Evolutionary conservation across 2,329 filamentous ascomycete genomes (phyloP).

Genomic region (Chrysoporthe austroafricana): DNA sequence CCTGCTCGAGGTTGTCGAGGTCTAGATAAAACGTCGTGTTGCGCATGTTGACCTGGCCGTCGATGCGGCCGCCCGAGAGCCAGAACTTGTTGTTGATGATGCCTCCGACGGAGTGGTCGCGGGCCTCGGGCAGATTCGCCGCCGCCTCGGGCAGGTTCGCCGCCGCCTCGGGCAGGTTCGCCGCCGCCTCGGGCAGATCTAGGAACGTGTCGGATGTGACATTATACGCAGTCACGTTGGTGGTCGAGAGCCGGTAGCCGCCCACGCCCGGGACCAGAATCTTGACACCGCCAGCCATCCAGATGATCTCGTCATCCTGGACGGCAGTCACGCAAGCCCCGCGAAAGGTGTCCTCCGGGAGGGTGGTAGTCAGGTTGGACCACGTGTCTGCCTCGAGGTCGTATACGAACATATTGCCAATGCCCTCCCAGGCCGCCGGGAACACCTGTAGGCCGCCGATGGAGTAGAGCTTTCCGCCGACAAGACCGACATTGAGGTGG

Average conservation of each 20-base stretch:
- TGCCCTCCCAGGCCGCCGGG: conserved; percentile 35
- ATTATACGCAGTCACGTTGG: conserved; percentile 39
- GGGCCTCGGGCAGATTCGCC: conserved; percentile 37
- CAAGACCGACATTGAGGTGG: conserved; percentile 43
- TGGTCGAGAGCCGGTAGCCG: conserved; percentile 35
- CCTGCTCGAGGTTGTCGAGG: conserved; percentile 32
- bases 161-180: conserved; percentile 39
- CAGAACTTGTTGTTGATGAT: conserved; percentile 41
- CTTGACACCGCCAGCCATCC: conserved; percentile 44
- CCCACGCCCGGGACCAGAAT: conserved; percentile 28
- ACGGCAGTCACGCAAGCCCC: conserved; percentile 42
- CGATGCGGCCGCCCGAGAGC: conserved; percentile 41
- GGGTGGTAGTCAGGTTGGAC: conserved; percentile 32
- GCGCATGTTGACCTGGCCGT: conserved; percentile 37
- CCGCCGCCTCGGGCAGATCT: conserved; percentile 33
- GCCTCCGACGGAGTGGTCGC: conserved; percentile 40
- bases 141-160: conserved; percentile 36
- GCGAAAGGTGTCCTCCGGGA: conserved; percentile 36
- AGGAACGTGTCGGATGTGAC: conserved; percentile 35
- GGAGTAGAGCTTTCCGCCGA: conserved; percentile 43
- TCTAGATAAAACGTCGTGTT: conserved; percentile 43
- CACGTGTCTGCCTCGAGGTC: conserved; percentile 36
- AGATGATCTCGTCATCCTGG: conserved; percentile 35
- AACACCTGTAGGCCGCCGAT: conserved; percentile 41
- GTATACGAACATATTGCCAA: conserved; percentile 38